phyloP scores from a whole-genome alignment of 1,139 yeast genomes.

The Casaregolazyma lundiana region DNA sequence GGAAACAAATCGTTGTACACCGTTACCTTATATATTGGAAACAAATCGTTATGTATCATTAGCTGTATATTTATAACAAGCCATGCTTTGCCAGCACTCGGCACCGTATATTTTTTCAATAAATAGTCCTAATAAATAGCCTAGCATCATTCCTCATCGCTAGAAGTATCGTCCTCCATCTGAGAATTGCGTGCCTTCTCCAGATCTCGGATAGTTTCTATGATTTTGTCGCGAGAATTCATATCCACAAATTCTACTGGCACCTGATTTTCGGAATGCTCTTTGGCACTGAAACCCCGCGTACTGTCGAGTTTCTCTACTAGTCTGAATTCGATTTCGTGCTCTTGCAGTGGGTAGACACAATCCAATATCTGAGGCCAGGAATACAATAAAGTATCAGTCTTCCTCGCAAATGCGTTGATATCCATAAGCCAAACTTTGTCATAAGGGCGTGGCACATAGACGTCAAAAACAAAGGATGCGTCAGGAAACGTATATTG shows the following conservation, averaged over 20 bases:
- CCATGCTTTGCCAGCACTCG: too few species aligned
- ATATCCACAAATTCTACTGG: constrained; percentile 91
- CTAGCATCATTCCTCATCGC: neutral
- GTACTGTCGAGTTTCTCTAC: constrained; percentile 61
- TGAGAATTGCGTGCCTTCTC: constrained; percentile 12
- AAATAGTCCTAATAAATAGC: neutral
- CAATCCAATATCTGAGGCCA: constrained; percentile 68
- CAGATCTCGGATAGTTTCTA: constrained; percentile 29
- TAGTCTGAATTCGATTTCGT: constrained; percentile 52
- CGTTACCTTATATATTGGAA: neutral
- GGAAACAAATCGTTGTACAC: too few species aligned
- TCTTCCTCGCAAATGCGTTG: constrained; percentile 74
- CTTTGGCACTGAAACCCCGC: constrained; percentile 64
- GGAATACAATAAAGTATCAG: constrained; percentile 71
- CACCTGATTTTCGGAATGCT: constrained; percentile 84
- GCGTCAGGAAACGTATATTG: constrained; percentile 49
- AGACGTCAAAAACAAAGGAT: constrained; percentile 70
- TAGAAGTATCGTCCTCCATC: neutral
- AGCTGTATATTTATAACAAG: too few species aligned
- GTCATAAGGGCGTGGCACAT: constrained; percentile 69
- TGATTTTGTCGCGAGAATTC: constrained; percentile 45
- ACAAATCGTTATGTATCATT: too few species aligned
- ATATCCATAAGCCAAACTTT: constrained; percentile 71
- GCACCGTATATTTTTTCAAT: neutral
- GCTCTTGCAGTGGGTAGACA: constrained; percentile 28